Base-by-base conservation (phyloP, 768 basidiomycete genomes). In the Calocera cornea region DNA sequence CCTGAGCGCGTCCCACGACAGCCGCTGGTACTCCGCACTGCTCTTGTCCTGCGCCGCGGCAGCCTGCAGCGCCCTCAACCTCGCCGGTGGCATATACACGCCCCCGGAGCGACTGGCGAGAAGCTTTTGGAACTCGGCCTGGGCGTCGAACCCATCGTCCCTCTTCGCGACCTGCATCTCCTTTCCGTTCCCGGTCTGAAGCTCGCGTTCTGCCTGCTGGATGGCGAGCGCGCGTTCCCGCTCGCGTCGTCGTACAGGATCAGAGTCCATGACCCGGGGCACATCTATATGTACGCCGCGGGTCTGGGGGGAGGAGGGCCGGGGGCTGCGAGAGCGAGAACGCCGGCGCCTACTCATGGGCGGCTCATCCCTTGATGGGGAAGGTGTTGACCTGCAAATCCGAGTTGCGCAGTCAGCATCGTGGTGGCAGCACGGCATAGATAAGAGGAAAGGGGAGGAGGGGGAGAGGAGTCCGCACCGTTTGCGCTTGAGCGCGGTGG, bases 1-100 rank as follows among this genome's bases (percentile, higher is more conserved):
- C 75, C 95, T 87, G 68, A 99, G 79, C 1, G 97, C 97, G 74
- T 99, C 97, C 97, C 97, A 99, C 11, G 92, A 90, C 68, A 99
- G 78, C 11, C 97, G 84, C 77, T 99, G 97, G 77, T 90, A 98
- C 78, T 97, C 95, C 22, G 87, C 73, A 68, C 89, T 89, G 60
- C 81, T 80, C 79, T 95, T 95, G 80, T 97, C 92, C 69, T 82
- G 78, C 5, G 85, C 78, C 8, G 92, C 92, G 34, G 88, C 90
- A 49, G 84, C 87, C 72, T 95, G 93, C 77, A 99, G 82, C 0
- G 93, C 94, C 54, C 94, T 84, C 41, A 98, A 80, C 29, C 95
- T 85, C 40, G 93, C 95, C 16, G 97, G 97, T 0, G 97, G 97
- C 76, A 99, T 87, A 76, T 99, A 99, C 14, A 97, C 92, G 33